Conservation (phyloP, 2,329 filamentous ascomycete species). For the Hypoxylon sp. region DNA sequence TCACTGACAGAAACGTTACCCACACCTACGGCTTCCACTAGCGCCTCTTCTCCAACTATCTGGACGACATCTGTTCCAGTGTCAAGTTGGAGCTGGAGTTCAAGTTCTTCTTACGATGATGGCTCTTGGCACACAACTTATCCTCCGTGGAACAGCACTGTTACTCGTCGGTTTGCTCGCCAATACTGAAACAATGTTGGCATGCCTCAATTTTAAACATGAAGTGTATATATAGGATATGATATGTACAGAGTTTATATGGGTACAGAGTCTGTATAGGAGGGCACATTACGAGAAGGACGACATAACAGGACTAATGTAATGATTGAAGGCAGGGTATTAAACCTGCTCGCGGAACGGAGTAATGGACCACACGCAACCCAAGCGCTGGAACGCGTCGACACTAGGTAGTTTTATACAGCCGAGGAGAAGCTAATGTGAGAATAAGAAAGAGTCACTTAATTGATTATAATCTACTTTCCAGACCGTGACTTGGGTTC, state of each 20-base stretch:
- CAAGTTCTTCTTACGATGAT: constrained; percentile 55
- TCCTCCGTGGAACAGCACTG: constrained; percentile 60
- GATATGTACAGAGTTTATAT: constrained; percentile 7
- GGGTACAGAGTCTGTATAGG: too few relatives aligned
- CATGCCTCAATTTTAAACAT: not conserved
- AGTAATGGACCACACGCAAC: constrained; percentile 40
- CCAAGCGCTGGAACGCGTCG: constrained; percentile 50
- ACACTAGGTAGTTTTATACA: constrained; percentile 4
- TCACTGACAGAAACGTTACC: constrained; percentile 30
- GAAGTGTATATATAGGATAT: constrained; percentile 6
- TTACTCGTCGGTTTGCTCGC: constrained; percentile 42
- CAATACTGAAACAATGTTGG: constrained; percentile 8
- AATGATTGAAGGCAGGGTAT: constrained; percentile 37
- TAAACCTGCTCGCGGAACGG: not conserved
- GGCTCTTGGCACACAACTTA: constrained; percentile 63
- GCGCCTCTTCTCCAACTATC: constrained; percentile 30
- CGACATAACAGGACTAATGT: constrained; percentile 33
- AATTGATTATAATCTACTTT: not conserved
- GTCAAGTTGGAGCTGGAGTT: constrained; percentile 36
- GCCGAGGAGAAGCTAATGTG: constrained; percentile 10
- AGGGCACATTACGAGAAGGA: constrained; percentile 10
- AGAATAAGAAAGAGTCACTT: constrained; percentile 9
- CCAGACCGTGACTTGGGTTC: not conserved
- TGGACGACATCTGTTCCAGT: constrained; percentile 35
- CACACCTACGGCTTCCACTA: constrained; percentile 27